These are phyloP conservation scores for Pythium phragmiticola DNA, from an alignment of 352 stramenopile species.

Conservation along the genomic window DNA sequence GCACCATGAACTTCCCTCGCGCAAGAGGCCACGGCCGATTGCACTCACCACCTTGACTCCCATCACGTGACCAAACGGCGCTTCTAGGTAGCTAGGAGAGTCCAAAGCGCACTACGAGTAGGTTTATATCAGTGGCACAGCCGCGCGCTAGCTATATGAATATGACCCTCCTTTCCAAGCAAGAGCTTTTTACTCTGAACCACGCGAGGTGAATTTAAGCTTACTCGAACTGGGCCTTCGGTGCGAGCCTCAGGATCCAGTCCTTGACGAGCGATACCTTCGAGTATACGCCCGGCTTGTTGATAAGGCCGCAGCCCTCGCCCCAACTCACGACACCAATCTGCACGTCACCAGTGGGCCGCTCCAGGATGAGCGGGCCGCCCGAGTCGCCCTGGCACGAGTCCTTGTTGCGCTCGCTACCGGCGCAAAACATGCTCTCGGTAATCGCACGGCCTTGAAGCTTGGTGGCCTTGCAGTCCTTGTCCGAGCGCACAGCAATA, in stretches of 20 bases:
- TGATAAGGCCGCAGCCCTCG: conserved; percentile 39
- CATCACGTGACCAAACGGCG: too few species aligned
- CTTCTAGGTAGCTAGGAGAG: too few species aligned
- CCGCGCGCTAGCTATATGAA: too few species aligned
- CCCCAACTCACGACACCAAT: conserved; percentile 62
- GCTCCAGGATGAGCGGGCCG: conserved; percentile 41
- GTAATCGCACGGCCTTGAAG: conserved; percentile 32
- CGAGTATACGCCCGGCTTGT: conserved; percentile 49
- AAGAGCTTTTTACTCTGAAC: not conserved
- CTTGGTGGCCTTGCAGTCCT: too few species aligned
- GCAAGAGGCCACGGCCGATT: too few species aligned
- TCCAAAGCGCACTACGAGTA: too few species aligned
- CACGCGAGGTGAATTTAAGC: not conserved
- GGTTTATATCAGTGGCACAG: too few species aligned
- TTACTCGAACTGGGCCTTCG: conserved; percentile 5
- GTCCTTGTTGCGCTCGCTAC: conserved; percentile 32
- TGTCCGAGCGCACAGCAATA: conserved; percentile 25
- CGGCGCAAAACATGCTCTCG: conserved; percentile 51
- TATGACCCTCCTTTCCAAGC: too few species aligned
- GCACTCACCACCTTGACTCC: too few species aligned
- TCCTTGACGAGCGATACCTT: conserved; percentile 35
- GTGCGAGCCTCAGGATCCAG: conserved; percentile 42
- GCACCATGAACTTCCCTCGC: too few species aligned
- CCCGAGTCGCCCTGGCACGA: conserved; percentile 60
- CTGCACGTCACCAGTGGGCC: conserved; percentile 32